Evolutionary conservation across 306 rosid species (phyloP).

Genomic region (Inga leiocalycina): DNA sequence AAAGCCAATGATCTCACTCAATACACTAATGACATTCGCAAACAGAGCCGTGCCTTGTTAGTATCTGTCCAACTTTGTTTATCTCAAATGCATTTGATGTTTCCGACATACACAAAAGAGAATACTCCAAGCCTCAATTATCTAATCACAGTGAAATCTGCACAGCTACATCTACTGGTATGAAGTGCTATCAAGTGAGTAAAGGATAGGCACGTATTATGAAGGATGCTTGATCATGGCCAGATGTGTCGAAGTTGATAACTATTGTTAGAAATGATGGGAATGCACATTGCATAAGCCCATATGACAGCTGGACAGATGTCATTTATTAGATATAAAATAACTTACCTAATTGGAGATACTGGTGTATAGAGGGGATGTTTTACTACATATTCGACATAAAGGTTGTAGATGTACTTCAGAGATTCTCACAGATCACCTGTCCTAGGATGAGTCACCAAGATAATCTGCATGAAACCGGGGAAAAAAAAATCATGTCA

Average conservation of each 20-base stretch:
- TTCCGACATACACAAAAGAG: background rate
- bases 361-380: conserved; percentile 88
- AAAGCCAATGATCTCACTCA: background rate
- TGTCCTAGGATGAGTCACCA: conserved; percentile 92
- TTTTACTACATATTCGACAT: conserved; percentile 92
- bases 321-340: background rate
- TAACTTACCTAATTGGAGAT: conserved; percentile 70
- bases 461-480: conserved; percentile 64
- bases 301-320: background rate
- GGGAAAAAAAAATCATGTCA: background rate
- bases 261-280: background rate
- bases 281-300: background rate
- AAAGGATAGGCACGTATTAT: background rate
- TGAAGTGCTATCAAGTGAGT: background rate
- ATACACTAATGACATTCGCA: background rate
- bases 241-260: background rate
- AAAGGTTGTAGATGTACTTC: conserved; percentile 88
- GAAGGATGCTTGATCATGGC: background rate
- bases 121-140: background rate
- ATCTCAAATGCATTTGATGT: background rate
- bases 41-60: background rate
- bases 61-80: background rate
- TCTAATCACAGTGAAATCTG: background rate
- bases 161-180: background rate
- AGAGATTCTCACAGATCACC: conserved; percentile 86